A percentile compares a stretch with the other conserved stretches of the same genome.
Evolutionary conservation across 2,329 filamentous ascomycete genomes (phyloP).

Genomic region (Microsporum ferrugineum): DNA sequence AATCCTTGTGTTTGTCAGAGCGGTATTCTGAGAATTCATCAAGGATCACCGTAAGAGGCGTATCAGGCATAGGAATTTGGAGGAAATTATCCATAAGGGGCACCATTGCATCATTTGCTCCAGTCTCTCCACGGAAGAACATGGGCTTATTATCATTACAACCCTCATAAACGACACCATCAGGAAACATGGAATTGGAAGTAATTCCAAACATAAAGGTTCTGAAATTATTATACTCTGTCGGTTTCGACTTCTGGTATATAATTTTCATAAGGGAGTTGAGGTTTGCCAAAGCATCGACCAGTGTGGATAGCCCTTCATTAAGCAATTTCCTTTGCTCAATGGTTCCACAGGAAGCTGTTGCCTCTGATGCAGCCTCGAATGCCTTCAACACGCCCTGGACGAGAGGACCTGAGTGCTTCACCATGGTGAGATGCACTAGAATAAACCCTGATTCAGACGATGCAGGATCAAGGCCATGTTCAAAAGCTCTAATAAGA

Average conservation of each 20-base stretch:
- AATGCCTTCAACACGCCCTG: not conserved
- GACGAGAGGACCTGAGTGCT: not conserved
- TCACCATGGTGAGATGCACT: not conserved
- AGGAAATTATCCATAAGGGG: constrained; percentile 1
- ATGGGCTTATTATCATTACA: not conserved
- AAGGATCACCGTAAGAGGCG: not conserved
- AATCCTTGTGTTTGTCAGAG: constrained; percentile 1
- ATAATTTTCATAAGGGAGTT: not conserved
- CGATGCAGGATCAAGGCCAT: not conserved
- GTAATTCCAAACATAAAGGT: constrained; percentile 1
- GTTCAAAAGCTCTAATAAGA: not conserved
- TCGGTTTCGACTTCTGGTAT: not conserved
- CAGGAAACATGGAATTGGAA: constrained; percentile 1
- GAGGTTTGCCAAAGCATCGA: not conserved
- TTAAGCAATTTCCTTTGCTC: not conserved
- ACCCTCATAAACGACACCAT: not conserved
- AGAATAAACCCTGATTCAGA: not conserved
- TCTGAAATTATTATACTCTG: not conserved
- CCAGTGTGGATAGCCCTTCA: not conserved
- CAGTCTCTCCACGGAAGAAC: constrained; percentile 1
- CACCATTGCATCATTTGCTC: not conserved
- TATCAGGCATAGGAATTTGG: not conserved
- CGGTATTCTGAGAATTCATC: not conserved
- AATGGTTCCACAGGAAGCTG: not conserved
- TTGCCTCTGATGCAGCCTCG: not conserved